Evolutionary conservation across 2,329 filamentous ascomycete genomes (phyloP).

Genomic region (Curvularia lunata): DNA sequence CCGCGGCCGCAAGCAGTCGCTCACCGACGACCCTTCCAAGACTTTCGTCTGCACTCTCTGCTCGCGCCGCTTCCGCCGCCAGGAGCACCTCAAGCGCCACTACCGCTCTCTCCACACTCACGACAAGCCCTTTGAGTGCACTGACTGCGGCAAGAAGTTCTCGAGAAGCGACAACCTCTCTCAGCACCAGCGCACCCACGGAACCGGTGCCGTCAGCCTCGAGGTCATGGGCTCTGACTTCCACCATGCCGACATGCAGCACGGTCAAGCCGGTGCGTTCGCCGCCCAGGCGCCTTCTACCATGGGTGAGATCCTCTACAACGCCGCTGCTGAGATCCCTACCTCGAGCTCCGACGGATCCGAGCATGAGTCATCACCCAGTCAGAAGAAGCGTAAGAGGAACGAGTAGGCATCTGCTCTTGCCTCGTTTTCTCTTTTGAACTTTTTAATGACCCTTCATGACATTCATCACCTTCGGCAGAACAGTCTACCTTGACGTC

Average conservation of each 20-base stretch:
- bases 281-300: conserved; percentile 46
- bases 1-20: conserved; percentile 95
- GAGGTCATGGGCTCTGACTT: conserved; percentile 75
- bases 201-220: conserved; percentile 88
- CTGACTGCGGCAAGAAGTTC: conserved; percentile 99
- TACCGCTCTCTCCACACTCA: conserved; percentile 98
- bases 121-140: conserved; percentile 98
- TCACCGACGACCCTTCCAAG: conserved; percentile 97
- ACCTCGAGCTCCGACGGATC: conserved; percentile 47
- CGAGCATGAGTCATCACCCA: conserved; percentile 47
- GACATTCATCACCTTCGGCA: conserved; percentile 39
- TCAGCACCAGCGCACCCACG: conserved; percentile 94
- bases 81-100: conserved; percentile 98
- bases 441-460: conserved; percentile 46
- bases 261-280: conserved; percentile 32
- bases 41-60: conserved; percentile 97
- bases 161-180: conserved; percentile 96
- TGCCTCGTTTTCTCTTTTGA: conserved; percentile 29
- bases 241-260: conserved; percentile 55
- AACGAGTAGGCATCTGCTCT: conserved; percentile 56
- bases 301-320: conserved; percentile 50
- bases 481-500: conserved; percentile 42
- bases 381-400: conserved; percentile 73
- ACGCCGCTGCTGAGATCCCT: conserved; percentile 47
- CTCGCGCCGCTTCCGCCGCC: conserved; percentile 94